A percentile compares a stretch with the other conserved stretches of the same genome.
Conservation (phyloP, 2,329 filamentous ascomycete genomes). For the Aspergillus udagawae region DNA sequence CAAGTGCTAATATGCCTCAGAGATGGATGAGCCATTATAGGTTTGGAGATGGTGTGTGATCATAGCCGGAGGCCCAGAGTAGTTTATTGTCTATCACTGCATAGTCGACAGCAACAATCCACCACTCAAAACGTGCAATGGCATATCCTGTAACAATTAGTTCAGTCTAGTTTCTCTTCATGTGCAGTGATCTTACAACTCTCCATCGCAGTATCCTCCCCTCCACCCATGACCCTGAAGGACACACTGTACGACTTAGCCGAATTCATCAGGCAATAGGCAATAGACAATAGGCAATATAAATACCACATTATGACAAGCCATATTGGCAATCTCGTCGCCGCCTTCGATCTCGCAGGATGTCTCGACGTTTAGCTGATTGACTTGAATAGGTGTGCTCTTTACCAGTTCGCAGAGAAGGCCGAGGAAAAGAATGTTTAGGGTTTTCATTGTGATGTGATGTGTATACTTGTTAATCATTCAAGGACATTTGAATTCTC, state of each 20-base stretch:
- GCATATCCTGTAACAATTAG: constrained; percentile 9
- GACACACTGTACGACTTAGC: constrained; percentile 6
- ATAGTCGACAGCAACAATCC: neutral
- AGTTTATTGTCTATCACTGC: neutral
- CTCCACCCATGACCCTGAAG: constrained; percentile 12
- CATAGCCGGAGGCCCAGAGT: neutral
- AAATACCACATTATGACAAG: constrained; percentile 11
- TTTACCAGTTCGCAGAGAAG: neutral
- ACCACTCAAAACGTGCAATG: constrained; percentile 10
- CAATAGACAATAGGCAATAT: too few species aligned
- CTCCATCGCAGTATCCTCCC: constrained; percentile 12
- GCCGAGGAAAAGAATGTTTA: neutral
- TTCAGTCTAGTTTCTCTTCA: too few species aligned
- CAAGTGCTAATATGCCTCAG: constrained; percentile 3
- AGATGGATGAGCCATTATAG: constrained; percentile 41
- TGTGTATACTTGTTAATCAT: too few species aligned
- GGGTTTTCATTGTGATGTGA: neutral
- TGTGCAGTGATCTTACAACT: constrained; percentile 6
- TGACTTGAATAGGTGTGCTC: neutral
- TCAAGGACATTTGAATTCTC: too few species aligned
- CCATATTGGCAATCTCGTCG: constrained; percentile 7
- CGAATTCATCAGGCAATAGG: too few species aligned
- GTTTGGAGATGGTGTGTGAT: constrained; percentile 32
- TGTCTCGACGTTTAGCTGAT: neutral
- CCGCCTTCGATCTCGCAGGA: constrained; percentile 12